Evolutionary conservation across 768 basidiomycete genomes (phyloP).

Genomic region (Termitomyces eurrhizus): DNA sequence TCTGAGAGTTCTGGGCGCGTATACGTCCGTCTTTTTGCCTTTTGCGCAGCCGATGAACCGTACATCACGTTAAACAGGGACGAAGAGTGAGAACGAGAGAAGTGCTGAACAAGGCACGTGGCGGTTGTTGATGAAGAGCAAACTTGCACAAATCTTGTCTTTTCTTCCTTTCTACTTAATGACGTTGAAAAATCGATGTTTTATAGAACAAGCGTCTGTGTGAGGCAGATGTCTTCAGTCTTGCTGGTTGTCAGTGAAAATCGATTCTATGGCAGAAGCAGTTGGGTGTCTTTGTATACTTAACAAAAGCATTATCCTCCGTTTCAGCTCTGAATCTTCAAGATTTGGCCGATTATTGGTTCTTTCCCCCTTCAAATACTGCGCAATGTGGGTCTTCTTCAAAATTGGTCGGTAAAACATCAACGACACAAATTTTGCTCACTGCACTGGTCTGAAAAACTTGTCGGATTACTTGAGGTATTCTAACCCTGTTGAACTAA

Average conservation of each 20-base stretch:
- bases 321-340: too few species aligned
- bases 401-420: too few species aligned
- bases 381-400: too few species aligned
- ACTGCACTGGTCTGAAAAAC: too few species aligned
- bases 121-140: background rate
- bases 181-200: background rate
- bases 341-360: background rate
- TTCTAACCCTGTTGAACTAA: too few species aligned
- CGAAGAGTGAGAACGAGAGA: slow-evolving; percentile 6
- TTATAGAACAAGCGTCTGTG: background rate
- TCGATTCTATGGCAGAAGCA: background rate
- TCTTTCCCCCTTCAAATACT: background rate
- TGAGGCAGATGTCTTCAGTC: background rate
- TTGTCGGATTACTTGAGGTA: too few species aligned
- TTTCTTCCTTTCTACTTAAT: too few species aligned
- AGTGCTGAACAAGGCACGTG: slow-evolving; percentile 1
- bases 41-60: slow-evolving; percentile 64
- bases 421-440: too few species aligned
- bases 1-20: slow-evolving; percentile 80
- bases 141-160: slow-evolving; percentile 2
- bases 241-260: background rate
- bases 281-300: background rate
- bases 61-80: slow-evolving; percentile 38
- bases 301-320: too few species aligned
- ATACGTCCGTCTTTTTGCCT: slow-evolving; percentile 69